Base-by-base conservation (phyloP, 1,139 yeast species). In the Diutina siamensis region DNA sequence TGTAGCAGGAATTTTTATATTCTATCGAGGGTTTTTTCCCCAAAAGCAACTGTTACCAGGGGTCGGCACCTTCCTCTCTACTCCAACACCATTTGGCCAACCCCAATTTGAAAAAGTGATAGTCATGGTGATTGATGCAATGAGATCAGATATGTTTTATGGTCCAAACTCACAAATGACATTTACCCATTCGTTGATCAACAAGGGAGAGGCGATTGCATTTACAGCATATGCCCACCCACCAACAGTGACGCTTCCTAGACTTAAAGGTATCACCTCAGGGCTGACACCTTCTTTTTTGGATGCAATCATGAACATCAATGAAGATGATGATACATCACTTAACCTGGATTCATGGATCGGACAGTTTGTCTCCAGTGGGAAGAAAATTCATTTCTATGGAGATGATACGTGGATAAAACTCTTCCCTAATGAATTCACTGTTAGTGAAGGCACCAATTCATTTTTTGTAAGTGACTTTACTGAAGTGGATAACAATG, bases 361-460 rank as follows among this genome's bases (percentile, higher is more conserved):
- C 12, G 65, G 70, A 35, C 97, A 92, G 58, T 68, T 88, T 62
- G 61, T 64, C 13, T 74, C 73, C 54, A 71, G 63, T 46, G 45
- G 44, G 18, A 41, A 45, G 2, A 51, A 45, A 1, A 67, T 92
- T 36, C 82, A 87, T 56, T 87, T 92, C 74, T 92, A 76, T 65
- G 99, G 99, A 22, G 98, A 92, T 61, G 98, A 92, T 58, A 92
- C 98, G 1, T 94, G 98, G 99, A 64, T 89, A 52, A 89, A 88
- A 57, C 69, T 92, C 44, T 94, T 88, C 54, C 72, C 72, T 1
- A 92, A 92, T 0, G 67, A 63, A 3, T 89, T 92, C 57, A 68
- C 69, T 27, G 68, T 72, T 47, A 64, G 61, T 20, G 98, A 92
- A 45, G 98, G 98, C 1, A 92, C 98, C 0, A 81, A 85, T 44